Evolutionary conservation across 345 rosid species (phyloP).

Genomic region (Moringa oleifera): DNA sequence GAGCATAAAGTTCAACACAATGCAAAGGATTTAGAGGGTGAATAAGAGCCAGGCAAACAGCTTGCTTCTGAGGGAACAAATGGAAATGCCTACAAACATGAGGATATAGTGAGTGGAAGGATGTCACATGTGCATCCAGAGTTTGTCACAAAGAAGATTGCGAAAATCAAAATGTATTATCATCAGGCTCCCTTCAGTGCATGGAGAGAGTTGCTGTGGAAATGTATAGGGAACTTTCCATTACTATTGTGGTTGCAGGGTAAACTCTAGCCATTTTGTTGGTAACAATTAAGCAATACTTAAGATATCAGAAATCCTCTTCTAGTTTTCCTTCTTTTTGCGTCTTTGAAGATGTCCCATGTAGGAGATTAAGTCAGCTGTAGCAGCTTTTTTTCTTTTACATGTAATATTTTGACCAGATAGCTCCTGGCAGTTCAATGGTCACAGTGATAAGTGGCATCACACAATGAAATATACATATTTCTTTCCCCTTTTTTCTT

Average conservation of each 20-base stretch:
- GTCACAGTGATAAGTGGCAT: no score
- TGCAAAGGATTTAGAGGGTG: neutral
- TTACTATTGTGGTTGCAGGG: slow-evolving; percentile 16
- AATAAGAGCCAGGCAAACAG: neutral
- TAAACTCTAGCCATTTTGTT: slow-evolving; percentile 6
- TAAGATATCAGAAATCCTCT: no score
- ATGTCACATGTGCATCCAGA: slow-evolving; percentile 1
- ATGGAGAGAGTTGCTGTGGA: neutral
- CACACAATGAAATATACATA: no score
- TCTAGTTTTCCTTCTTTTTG: no score
- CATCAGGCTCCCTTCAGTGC: neutral
- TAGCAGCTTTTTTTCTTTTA: no score
- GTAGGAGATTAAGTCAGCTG: no score
- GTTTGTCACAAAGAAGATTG: neutral
- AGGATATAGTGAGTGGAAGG: neutral
- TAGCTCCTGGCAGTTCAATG: no score
- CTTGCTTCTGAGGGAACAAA: slow-evolving; percentile 10
- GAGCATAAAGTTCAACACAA: neutral
- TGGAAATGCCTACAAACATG: neutral
- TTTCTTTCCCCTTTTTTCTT: neutral
- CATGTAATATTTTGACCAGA: no score
- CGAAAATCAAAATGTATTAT: no score
- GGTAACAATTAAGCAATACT: neutral
- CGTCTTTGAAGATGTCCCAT: no score
- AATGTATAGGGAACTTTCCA: neutral